Percentiles rank a stretch among this genome's conserved stretches.
Evolutionary conservation across 176 grass and related monocot species (phyloP).

Genomic region (Cenchrus fungigraminus): DNA sequence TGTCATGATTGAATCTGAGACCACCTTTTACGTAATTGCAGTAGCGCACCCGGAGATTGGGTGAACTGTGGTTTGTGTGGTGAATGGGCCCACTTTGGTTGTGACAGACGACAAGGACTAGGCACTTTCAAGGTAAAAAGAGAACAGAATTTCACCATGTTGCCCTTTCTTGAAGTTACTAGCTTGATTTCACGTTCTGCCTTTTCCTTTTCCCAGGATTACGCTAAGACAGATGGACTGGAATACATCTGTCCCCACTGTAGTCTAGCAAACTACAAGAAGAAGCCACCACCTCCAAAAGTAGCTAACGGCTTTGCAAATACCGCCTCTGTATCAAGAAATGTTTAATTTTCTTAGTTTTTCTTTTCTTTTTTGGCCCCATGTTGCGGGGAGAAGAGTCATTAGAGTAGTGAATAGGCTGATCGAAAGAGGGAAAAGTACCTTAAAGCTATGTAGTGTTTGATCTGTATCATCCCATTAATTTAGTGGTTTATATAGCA

Average conservation of each 20-base stretch:
- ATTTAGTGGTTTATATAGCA: constrained; percentile 57
- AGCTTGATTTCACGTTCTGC: not conserved
- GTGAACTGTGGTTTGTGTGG: constrained; percentile 95
- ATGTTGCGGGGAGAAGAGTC: constrained; percentile 22
- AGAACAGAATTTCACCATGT: not conserved
- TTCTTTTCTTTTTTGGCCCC: constrained; percentile 36
- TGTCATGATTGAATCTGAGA: constrained; percentile 38
- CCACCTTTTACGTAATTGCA: constrained; percentile 46
- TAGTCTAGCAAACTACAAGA: constrained; percentile 92
- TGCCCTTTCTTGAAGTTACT: not conserved
- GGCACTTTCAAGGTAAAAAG: constrained; percentile 86
- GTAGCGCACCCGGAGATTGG: constrained; percentile 99
- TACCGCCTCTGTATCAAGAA: constrained; percentile 54
- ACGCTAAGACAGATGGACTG: constrained; percentile 94
- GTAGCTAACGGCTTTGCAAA: constrained; percentile 70
- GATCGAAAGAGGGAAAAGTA: constrained; percentile 16
- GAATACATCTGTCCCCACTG: constrained; percentile 98
- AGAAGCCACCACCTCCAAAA: constrained; percentile 60
- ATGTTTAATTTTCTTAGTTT: constrained; percentile 54
- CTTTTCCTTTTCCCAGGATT: constrained; percentile 62
- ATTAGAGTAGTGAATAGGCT: constrained; percentile 54
- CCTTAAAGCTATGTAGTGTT: constrained; percentile 46
- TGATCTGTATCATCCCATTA: constrained; percentile 57
- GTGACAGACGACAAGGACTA: constrained; percentile 86
- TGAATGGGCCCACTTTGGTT: constrained; percentile 99